Conservation (phyloP, 2,329 filamentous ascomycete genomes). For the Dactylella cylindrospora region DNA sequence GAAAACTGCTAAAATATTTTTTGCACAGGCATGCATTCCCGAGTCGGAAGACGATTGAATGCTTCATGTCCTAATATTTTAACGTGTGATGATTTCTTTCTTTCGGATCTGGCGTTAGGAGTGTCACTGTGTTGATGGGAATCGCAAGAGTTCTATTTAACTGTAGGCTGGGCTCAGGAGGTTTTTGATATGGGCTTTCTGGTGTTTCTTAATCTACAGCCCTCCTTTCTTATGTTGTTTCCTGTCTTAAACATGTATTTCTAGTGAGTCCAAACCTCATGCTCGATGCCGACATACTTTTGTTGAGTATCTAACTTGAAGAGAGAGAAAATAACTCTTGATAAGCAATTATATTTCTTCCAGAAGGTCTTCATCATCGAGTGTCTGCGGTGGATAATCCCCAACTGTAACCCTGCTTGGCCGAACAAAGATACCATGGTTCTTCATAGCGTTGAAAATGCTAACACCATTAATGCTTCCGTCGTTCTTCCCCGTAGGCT, state of each 20-base stretch:
- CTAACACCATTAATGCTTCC: conserved; percentile 67
- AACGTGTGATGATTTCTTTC: too few species aligned
- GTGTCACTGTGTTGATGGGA: too few species aligned
- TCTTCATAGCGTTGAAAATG: conserved; percentile 68
- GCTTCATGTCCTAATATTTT: too few species aligned
- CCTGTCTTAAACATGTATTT: too few species aligned
- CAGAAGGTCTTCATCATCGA: conserved; percentile 65
- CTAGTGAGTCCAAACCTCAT: too few species aligned
- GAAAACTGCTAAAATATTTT: conserved; percentile 77
- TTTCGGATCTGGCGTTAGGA: too few species aligned
- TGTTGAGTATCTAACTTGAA: conserved; percentile 7
- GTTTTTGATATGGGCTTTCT: too few species aligned
- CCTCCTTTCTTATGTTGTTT: too few species aligned
- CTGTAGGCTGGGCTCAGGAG: too few species aligned
- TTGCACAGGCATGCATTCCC: conserved; percentile 73
- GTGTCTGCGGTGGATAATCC: conserved; percentile 60
- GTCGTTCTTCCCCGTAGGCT: conserved; percentile 81
- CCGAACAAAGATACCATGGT: conserved; percentile 75
- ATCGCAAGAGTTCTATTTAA: too few species aligned
- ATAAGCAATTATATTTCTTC: conserved; percentile 70
- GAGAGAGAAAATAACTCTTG: conserved; percentile 55
- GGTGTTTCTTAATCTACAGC: too few species aligned
- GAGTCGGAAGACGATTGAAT: conserved; percentile 7
- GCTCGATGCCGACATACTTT: conserved; percentile 5
- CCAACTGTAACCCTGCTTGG: conserved; percentile 76